Evolutionary conservation across 2,329 filamentous ascomycete genomes (phyloP).

Genomic region (Ophiocordyceps sinensis): DNA sequence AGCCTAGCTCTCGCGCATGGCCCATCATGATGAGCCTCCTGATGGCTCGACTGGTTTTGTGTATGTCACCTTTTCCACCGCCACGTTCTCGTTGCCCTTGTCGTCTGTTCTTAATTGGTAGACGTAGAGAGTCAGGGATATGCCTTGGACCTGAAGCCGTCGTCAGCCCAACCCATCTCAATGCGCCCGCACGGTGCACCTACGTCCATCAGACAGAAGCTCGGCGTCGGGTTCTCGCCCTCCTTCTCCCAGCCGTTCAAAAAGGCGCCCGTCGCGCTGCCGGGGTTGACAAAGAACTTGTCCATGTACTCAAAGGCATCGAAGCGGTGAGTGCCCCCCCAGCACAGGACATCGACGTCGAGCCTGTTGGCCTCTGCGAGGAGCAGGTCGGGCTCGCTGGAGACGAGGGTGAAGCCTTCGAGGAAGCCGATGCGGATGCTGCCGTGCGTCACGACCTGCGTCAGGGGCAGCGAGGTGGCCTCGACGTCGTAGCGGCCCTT

Average conservation of each 20-base stretch:
- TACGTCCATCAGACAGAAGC: conserved; percentile 97
- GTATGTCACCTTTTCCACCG: conserved; percentile 76
- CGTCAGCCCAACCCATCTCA: background rate
- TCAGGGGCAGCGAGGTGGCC: conserved; percentile 48
- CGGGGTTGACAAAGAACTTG: conserved; percentile 60
- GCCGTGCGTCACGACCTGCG: conserved; percentile 52
- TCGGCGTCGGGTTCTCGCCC: conserved; percentile 65
- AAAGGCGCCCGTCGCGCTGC: conserved; percentile 51
- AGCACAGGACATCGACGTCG: conserved; percentile 56
- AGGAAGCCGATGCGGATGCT: conserved; percentile 51
- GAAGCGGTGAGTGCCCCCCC: conserved; percentile 53
- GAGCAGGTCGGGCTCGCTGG: conserved; percentile 50
- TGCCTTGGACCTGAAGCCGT: conserved; percentile 66
- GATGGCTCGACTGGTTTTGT: conserved; percentile 57
- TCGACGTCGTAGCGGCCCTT: conserved; percentile 54
- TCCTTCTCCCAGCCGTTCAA: conserved; percentile 41
- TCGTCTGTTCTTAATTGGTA: conserved; percentile 72
- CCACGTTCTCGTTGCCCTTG: conserved; percentile 64
- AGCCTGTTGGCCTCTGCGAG: conserved; percentile 54
- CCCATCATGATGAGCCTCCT: conserved; percentile 34
- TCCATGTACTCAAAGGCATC: conserved; percentile 62
- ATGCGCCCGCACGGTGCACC: conserved; percentile 23
- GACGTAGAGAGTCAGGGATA: conserved; percentile 89
- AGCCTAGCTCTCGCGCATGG: conserved; percentile 3
- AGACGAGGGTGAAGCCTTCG: conserved; percentile 54